phyloP scores from a whole-genome alignment of 2,329 filamentous ascomycete genomes.

The Colletotrichum kahawae region DNA sequence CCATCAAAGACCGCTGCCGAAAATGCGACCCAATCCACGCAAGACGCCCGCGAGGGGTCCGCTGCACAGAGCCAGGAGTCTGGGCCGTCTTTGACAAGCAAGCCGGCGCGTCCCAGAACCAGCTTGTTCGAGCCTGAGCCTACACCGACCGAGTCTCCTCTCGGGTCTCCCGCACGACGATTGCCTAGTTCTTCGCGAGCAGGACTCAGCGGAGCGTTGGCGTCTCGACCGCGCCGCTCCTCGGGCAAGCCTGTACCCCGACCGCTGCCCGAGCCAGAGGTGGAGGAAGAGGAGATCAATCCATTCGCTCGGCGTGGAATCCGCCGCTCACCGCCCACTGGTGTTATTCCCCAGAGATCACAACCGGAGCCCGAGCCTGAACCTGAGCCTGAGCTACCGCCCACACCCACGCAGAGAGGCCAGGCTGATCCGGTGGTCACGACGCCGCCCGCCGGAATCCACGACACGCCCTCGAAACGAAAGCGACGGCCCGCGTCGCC shows the following conservation, averaged over 20 bases:
- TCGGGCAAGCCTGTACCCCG: slow-evolving; percentile 48
- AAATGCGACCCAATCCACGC: neutral
- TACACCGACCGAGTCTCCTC: neutral
- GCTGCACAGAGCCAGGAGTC: neutral
- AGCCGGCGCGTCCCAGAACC: slow-evolving; percentile 1
- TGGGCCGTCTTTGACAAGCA: neutral
- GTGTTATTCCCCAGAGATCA: neutral
- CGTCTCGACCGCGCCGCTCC: slow-evolving; percentile 42
- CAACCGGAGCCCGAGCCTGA: neutral
- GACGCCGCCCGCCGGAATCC: slow-evolving; percentile 63
- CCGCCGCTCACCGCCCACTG: slow-evolving; percentile 39
- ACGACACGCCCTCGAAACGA: slow-evolving; percentile 60
- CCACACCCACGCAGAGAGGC: slow-evolving; percentile 55
- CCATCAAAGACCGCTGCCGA: slow-evolving; percentile 24
- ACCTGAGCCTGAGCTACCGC: slow-evolving; percentile 67
- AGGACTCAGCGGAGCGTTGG: slow-evolving; percentile 35
- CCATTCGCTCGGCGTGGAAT: slow-evolving; percentile 43
- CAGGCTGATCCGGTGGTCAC: slow-evolving; percentile 57
- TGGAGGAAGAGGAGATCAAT: slow-evolving; percentile 41
- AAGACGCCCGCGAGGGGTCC: neutral
- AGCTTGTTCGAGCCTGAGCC: neutral
- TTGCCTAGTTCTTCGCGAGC: slow-evolving; percentile 27
- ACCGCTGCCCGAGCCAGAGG: slow-evolving; percentile 51
- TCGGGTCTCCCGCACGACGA: slow-evolving; percentile 24
- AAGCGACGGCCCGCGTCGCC: slow-evolving; percentile 42